Percentiles rank a stretch among this genome's conserved stretches.
These are phyloP conservation scores for Lactuca saligna DNA, from an alignment of 129 eudicot species.

Conservation along the genomic window DNA sequence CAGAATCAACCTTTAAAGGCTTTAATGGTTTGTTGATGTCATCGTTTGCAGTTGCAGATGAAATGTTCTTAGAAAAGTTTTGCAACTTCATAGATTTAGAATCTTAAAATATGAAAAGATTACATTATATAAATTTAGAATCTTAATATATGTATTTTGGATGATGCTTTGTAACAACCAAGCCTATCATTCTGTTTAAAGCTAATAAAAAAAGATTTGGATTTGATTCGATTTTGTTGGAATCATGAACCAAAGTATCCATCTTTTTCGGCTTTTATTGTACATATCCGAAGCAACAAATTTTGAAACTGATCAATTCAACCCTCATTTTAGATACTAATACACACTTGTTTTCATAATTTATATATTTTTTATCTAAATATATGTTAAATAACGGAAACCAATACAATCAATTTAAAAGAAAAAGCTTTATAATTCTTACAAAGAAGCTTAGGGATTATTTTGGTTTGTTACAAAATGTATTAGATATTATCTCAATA, in stretches of 20 bases:
- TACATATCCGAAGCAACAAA: constrained; percentile 7
- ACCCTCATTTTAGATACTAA: neutral
- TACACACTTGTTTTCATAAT: neutral
- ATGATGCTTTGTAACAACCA: no score
- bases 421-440: neutral
- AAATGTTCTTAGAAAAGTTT: constrained; percentile 8
- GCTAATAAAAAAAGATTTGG: no score
- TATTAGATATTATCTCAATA: no score
- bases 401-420: neutral
- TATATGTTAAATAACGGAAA: neutral
- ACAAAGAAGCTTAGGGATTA: constrained; percentile 1
- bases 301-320: neutral
- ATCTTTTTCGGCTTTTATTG: constrained; percentile 1
- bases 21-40: constrained; percentile 3
- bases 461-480: neutral
- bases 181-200: no score
- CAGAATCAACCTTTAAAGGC: neutral
- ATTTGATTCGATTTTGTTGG: neutral
- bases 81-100: constrained; percentile 6
- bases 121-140: no score
- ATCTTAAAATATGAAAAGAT: no score
- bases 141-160: no score
- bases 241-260: neutral
- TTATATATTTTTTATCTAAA: neutral
- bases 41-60: constrained; percentile 30